phyloP scores from a whole-genome alignment of 345 rosid species.

The Bruguiera sexangula region DNA sequence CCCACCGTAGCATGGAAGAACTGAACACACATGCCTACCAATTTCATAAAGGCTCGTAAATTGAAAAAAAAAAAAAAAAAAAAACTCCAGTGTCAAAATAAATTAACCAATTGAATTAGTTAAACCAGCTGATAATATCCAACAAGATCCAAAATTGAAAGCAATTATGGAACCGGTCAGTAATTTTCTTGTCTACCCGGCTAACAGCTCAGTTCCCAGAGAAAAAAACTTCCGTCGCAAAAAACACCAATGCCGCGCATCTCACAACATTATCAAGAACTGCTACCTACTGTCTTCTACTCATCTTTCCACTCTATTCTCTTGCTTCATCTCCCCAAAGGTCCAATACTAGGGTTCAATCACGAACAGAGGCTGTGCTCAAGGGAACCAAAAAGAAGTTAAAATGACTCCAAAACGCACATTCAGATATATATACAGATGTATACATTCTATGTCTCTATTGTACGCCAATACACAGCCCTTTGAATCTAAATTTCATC shows the following conservation, averaged over 20 bases:
- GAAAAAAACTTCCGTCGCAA: conserved; percentile 11
- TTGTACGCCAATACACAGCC: no score
- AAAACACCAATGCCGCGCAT: conserved; percentile 33
- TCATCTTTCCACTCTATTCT: conserved; percentile 2
- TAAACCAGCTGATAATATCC: no score
- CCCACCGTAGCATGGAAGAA: no score
- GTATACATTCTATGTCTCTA: no score
- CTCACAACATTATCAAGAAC: conserved; percentile 21
- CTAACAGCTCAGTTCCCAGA: conserved; percentile 18
- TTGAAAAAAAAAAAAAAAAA: no score
- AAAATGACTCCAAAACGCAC: not conserved
- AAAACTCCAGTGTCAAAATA: no score
- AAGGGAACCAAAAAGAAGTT: conserved; percentile 8
- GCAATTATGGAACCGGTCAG: not conserved
- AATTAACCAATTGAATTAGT: no score
- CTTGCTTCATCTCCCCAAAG: conserved; percentile 3
- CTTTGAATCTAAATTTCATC: not conserved
- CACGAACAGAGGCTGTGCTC: conserved; percentile 67
- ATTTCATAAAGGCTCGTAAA: no score
- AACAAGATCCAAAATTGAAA: no score
- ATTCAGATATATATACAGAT: no score
- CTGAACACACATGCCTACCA: no score
- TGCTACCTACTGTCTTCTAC: conserved; percentile 10
- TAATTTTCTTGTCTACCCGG: conserved; percentile 12
- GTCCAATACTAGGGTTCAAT: conserved; percentile 46